Base-by-base conservation (phyloP, 371 early-diverging fungal genomes). In the Mortierella sp. region DNA sequence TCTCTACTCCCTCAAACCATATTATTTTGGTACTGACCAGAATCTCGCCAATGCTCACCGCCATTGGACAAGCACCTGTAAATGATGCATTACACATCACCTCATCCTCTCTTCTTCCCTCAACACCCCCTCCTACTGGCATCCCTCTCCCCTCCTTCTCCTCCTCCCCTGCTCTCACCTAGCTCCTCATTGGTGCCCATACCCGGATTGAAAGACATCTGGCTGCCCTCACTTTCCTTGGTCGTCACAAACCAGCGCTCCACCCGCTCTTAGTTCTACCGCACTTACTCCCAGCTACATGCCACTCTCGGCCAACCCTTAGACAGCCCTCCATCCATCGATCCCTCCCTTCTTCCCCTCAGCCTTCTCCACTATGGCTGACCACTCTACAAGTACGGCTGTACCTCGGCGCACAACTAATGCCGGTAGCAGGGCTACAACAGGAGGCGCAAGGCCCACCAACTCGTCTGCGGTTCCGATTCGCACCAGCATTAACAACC, bases 131-230 rank as follows among this genome's bases (percentile, higher is more conserved):
- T 31, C 32, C 50, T 42, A 44, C 30, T 6, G 55, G 17, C 30
- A 23, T 9, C 43, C 39, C 50, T 19, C 30, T 37, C 34, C 31
- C 56, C n/a, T n/a, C n/a, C 46, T 31, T 39, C 50, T 42, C 50
- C 30, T 6, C 59, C 21, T 24, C 23, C 15, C 43, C 39, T 44
- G 26, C 30, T 37, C 34, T 42, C 56, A 41, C 26, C 37, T 34
- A 47, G 34, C 34, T 26, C 41, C 31, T 15, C 11, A 28, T 39
- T 43, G 60, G 65, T 56, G 65, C 57, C 72, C 57, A 7, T 56
- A 50, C 65, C 72, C 49, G 64, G 72, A 65, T 72, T 72, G 72
- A 72, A 65, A 72, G 72, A 72, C 24, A 72, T 72, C 72, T 56
- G 72, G 65, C 37, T 31, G 24, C 48, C 26, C 53, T 34, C 30